phyloP scores from a whole-genome alignment of 345 rosid genomes.

The Bruguiera sexangula region DNA sequence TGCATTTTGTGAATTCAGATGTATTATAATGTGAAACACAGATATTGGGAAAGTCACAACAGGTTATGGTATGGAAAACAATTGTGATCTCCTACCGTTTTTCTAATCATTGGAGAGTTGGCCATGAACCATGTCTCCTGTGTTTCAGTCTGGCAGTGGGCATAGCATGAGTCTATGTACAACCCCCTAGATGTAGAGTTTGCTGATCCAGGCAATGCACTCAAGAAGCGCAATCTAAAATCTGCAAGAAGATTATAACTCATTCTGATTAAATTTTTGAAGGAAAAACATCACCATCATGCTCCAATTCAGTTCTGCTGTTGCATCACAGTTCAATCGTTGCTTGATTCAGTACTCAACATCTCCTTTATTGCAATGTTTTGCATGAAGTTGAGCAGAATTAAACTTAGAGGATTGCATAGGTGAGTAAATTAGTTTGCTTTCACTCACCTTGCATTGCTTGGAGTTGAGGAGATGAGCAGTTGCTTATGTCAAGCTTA shows the following conservation, averaged over 20 bases:
- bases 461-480: conserved; percentile 60
- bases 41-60: not conserved
- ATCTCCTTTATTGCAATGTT: not conserved
- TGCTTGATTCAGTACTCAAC: too few relatives aligned
- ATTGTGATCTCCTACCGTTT: conserved; percentile 37
- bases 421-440: not conserved
- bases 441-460: conserved; percentile 62
- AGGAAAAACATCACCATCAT: not conserved
- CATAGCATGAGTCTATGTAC: conserved; percentile 78
- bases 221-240: conserved; percentile 67
- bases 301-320: not conserved
- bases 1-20: not conserved
- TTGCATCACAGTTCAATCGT: not conserved
- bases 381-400: not conserved
- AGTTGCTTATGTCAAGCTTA: conserved; percentile 61
- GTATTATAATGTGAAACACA: not conserved
- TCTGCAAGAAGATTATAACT: conserved; percentile 30
- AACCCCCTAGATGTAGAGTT: conserved; percentile 66
- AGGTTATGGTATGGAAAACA: not conserved
- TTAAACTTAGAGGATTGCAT: not conserved
- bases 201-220: conserved; percentile 43
- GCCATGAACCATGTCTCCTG: conserved; percentile 75
- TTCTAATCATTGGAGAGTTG: conserved; percentile 58
- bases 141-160: conserved; percentile 83
- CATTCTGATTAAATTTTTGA: too few relatives aligned